phyloP scores from a whole-genome alignment of 2,329 filamentous ascomycete genomes.

The Fulvia fulva region DNA sequence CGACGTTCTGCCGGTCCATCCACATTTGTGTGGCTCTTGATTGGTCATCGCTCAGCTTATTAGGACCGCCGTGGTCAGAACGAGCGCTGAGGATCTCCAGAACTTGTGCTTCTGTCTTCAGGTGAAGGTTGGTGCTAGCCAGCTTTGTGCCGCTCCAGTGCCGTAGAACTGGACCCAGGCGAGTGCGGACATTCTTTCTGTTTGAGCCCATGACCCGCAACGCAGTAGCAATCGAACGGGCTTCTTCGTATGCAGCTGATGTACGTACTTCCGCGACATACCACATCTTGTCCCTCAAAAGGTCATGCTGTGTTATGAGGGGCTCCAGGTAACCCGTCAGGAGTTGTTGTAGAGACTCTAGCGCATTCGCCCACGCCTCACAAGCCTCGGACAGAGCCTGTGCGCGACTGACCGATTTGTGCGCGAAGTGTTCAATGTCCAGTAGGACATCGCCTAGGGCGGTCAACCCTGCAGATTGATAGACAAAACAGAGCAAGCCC shows the following conservation, averaged over 20 bases:
- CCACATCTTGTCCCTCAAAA: conserved; percentile 88
- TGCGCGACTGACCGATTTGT: conserved; percentile 7
- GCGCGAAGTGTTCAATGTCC: conserved; percentile 9
- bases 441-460: conserved; percentile 9
- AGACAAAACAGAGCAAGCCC: conserved; percentile 11
- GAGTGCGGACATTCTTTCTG: conserved; percentile 39
- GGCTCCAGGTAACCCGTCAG: conserved; percentile 8
- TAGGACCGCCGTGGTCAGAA: conserved; percentile 81
- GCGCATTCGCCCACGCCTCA: conserved; percentile 11
- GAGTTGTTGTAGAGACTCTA: conserved; percentile 8
- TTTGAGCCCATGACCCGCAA: conserved; percentile 81
- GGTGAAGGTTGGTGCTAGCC: conserved; percentile 58
- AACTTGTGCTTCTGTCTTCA: conserved; percentile 78
- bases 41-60: conserved; percentile 95
- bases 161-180: conserved; percentile 37
- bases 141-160: conserved; percentile 44
- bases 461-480: neutral
- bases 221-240: conserved; percentile 78
- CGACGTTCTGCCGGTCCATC: conserved; percentile 75
- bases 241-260: conserved; percentile 82
- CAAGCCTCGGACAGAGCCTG: conserved; percentile 7
- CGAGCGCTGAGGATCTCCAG: conserved; percentile 81
- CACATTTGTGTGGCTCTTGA: conserved; percentile 79
- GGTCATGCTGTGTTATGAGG: conserved; percentile 10
- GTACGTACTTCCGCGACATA: conserved; percentile 91